These are phyloP conservation scores for Candida verbasci DNA, from an alignment of 805 yeast species.

Conservation along the genomic window DNA sequence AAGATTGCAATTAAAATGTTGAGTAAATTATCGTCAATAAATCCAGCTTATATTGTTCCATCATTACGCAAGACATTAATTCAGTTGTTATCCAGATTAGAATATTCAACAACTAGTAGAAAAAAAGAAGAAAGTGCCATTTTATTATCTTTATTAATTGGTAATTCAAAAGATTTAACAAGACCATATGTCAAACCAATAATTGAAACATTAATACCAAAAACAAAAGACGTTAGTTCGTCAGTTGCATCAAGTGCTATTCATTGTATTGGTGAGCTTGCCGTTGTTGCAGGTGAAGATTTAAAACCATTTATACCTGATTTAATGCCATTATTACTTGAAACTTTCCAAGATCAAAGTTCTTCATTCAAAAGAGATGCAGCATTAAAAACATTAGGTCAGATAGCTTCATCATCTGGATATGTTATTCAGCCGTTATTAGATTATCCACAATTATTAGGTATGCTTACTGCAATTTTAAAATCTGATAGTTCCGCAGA, in stretches of 20 bases:
- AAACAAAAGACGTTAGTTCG: slow-evolving; percentile 65
- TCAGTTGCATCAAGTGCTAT: slow-evolving; percentile 86
- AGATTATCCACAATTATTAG: slow-evolving; percentile 86
- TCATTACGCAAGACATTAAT: slow-evolving; percentile 81
- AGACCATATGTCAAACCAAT: slow-evolving; percentile 89
- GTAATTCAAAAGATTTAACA: slow-evolving; percentile 76
- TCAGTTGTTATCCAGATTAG: slow-evolving; percentile 79
- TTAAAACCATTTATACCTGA: slow-evolving; percentile 66
- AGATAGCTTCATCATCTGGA: slow-evolving; percentile 84
- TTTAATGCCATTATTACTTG: slow-evolving; percentile 83
- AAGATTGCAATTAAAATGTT: slow-evolving; percentile 72
- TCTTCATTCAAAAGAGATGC: slow-evolving; percentile 86
- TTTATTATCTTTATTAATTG: slow-evolving; percentile 66
- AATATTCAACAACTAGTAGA: slow-evolving; percentile 68
- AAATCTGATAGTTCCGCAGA: slow-evolving; percentile 73
- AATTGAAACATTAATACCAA: slow-evolving; percentile 76
- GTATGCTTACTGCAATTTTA: slow-evolving; percentile 74
- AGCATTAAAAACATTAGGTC: slow-evolving; percentile 83
- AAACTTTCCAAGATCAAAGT: slow-evolving; percentile 87
- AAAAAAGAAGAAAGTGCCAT: slow-evolving; percentile 86
- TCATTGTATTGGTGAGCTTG: slow-evolving; percentile 81
- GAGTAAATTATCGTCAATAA: slow-evolving; percentile 79
- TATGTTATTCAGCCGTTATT: slow-evolving; percentile 91
- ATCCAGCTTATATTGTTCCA: slow-evolving; percentile 96
- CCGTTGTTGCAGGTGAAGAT: slow-evolving; percentile 85